Conservation (phyloP, 768 basidiomycete species). For the Daedaleopsis nitida region DNA sequence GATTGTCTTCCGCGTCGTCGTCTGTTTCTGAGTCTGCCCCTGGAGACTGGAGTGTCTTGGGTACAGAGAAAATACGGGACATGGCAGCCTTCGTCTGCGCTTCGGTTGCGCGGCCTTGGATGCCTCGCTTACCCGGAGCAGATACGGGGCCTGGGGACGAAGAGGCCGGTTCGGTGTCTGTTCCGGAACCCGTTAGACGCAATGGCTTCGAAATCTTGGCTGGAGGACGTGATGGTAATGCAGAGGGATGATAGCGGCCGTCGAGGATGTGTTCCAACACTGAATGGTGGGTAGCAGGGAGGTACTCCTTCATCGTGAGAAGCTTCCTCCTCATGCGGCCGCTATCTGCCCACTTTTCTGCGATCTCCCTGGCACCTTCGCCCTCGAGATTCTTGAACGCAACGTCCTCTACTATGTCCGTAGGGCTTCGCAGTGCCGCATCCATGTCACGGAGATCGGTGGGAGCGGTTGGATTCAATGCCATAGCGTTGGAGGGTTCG, state of each 20-base stretch:
- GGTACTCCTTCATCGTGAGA: constrained; percentile 44
- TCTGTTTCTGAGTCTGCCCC: constrained; percentile 47
- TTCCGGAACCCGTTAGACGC: neutral
- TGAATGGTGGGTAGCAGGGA: constrained; percentile 39
- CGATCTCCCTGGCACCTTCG: constrained; percentile 44
- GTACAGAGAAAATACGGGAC: constrained; percentile 31
- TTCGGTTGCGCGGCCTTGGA: constrained; percentile 21
- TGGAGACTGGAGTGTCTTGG: constrained; percentile 21
- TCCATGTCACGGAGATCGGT: constrained; percentile 11
- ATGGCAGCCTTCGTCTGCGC: constrained; percentile 21
- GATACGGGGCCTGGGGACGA: neutral
- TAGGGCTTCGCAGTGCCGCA: constrained; percentile 10
- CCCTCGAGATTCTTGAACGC: constrained; percentile 67
- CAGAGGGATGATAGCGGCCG: constrained; percentile 20
- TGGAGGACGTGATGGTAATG: neutral
- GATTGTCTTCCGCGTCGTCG: constrained; percentile 45
- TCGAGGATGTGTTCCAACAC: constrained; percentile 37
- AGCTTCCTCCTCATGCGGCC: constrained; percentile 47
- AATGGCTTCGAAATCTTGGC: constrained; percentile 11
- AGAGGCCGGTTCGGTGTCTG: neutral
- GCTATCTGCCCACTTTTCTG: constrained; percentile 57
- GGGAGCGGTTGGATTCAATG: neutral
- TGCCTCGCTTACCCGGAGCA: neutral
- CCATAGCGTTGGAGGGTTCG: constrained; percentile 7
- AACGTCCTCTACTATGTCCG: constrained; percentile 44